These are phyloP conservation scores for Paramyrothecium roridum DNA, from an alignment of 2,329 filamentous ascomycete species.

Conservation along the genomic window DNA sequence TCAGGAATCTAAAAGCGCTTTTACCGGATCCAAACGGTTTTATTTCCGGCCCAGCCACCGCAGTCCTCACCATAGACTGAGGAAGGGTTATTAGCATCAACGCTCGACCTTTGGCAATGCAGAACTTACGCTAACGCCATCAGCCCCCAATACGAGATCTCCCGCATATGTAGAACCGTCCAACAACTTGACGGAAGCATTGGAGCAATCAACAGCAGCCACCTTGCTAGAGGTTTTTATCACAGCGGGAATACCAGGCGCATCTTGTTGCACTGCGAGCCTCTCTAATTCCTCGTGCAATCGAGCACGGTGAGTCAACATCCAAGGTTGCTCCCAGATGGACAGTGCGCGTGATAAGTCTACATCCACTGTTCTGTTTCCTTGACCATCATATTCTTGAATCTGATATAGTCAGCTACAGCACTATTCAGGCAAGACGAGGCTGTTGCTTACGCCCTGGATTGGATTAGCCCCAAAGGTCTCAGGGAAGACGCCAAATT, in stretches of 20 bases:
- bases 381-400: constrained; percentile 32
- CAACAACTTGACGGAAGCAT: constrained; percentile 39
- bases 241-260: constrained; percentile 28
- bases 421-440: constrained; percentile 10
- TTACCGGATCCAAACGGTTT: constrained; percentile 44
- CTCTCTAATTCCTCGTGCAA: constrained; percentile 48
- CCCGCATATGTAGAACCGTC: constrained; percentile 38
- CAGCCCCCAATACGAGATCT: constrained; percentile 52
- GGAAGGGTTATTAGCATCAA: rapidly evolving
- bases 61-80: constrained; percentile 20
- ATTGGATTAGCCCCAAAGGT: constrained; percentile 33
- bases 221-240: constrained; percentile 40
- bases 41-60: constrained; percentile 12
- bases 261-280: constrained; percentile 32
- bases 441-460: constrained; percentile 17
- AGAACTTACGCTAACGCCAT: constrained; percentile 44
- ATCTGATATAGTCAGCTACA: constrained; percentile 1
- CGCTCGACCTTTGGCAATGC: rapidly evolving
- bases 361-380: constrained; percentile 30
- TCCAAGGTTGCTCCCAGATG: constrained; percentile 45
- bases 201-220: constrained; percentile 34
- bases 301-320: constrained; percentile 47
- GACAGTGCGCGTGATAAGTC: constrained; percentile 30
- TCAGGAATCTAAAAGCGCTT: constrained; percentile 53
- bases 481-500: constrained; percentile 34